A percentile compares a stretch with the other conserved stretches of the same genome.
Conservation (phyloP, 345 rosid species). For the Aurinia saxatilis region DNA sequence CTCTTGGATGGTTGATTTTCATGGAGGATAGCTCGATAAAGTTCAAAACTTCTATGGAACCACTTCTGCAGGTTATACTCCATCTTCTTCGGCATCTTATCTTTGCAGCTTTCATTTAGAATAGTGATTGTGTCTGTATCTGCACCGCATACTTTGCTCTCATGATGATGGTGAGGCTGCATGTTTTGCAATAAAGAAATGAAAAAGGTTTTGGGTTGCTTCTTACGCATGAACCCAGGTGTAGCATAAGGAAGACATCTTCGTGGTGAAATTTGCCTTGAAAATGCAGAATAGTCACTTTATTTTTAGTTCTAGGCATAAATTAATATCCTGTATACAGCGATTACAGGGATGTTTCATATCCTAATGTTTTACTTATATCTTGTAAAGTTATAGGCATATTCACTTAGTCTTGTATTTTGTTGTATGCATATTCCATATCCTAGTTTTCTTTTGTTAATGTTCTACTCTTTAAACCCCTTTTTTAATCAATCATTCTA, state of each 20-base stretch:
- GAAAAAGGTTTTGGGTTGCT: background rate
- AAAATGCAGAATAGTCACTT: background rate
- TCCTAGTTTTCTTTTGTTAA: background rate
- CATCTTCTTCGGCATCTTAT: slow-evolving; percentile 2
- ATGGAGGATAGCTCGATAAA: slow-evolving; percentile 96
- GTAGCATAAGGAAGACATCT: background rate
- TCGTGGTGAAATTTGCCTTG: background rate
- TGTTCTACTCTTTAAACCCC: background rate
- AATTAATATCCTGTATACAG: background rate
- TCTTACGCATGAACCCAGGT: background rate
- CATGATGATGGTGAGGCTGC: background rate
- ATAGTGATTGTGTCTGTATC: background rate
- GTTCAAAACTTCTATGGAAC: slow-evolving; percentile 97
- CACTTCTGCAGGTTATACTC: slow-evolving; percentile 59
- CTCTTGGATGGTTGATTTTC: slow-evolving; percentile 93
- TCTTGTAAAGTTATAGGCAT: background rate
- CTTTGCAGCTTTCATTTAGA: background rate
- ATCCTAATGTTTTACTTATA: background rate
- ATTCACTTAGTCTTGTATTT: slow-evolving; percentile 9
- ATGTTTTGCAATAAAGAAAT: slow-evolving; percentile 1
- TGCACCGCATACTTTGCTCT: slow-evolving; percentile 4
- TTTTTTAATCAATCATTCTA: slow-evolving; percentile 30
- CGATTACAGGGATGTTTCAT: background rate
- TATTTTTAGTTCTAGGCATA: background rate
- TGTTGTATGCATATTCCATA: background rate